Percentiles rank a stretch among this genome's conserved stretches.
These are phyloP conservation scores for Penicillium decumbens DNA, from an alignment of 2,329 filamentous ascomycete genomes.

Conservation along the genomic window DNA sequence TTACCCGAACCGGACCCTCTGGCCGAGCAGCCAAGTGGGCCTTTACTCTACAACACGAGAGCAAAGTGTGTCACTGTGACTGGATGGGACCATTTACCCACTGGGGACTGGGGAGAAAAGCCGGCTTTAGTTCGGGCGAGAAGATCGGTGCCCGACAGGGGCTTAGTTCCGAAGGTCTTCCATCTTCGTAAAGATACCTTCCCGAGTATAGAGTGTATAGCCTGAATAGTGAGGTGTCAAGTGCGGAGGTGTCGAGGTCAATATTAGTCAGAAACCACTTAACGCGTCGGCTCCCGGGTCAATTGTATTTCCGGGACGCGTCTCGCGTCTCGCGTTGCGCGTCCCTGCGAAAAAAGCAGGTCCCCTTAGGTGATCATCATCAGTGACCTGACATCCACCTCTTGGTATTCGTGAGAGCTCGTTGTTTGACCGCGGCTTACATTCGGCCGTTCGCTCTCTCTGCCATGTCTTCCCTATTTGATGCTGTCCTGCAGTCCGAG, in stretches of 20 bases:
- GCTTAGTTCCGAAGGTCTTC: neutral
- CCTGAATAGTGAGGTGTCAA: neutral
- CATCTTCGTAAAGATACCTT: neutral
- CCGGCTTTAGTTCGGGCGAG: conserved; percentile 2
- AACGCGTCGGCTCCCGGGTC: conserved; percentile 26
- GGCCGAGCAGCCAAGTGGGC: conserved; percentile 1
- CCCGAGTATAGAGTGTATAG: neutral
- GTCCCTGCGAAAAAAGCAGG: conserved; percentile 18
- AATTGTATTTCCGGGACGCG: conserved; percentile 19
- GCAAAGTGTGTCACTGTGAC: neutral
- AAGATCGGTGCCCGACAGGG: neutral
- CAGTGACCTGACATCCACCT: conserved; percentile 1
- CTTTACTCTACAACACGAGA: neutral
- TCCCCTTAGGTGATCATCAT: conserved; percentile 6
- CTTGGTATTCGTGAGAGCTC: conserved; percentile 6
- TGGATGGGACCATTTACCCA: neutral
- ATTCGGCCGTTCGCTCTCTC: conserved; percentile 22
- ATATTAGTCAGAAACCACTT: conserved; percentile 29
- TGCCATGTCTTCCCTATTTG: conserved; percentile 41
- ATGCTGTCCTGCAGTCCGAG: conserved; percentile 42
- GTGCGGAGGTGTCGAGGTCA: neutral
- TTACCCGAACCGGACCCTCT: conserved; percentile 1
- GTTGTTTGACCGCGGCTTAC: conserved; percentile 18
- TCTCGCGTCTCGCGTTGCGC: conserved; percentile 24
- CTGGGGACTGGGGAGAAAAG: neutral